These are phyloP conservation scores for Crithidia expoeki DNA, from an alignment of 208 protist genomes.

Conservation along the genomic window DNA sequence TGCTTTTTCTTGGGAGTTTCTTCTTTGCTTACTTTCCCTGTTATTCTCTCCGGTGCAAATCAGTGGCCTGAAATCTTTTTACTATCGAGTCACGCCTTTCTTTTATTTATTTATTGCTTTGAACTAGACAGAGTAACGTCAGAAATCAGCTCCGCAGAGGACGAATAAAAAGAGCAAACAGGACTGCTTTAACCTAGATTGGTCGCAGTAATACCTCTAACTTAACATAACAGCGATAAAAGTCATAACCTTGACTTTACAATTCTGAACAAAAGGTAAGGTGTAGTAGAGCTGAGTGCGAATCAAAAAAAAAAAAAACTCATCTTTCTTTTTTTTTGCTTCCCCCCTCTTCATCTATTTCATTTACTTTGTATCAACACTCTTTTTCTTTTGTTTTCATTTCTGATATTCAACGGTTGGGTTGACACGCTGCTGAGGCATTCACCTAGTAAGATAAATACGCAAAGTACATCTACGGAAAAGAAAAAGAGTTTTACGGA, in stretches of 20 bases:
- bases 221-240: not conserved
- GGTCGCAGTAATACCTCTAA: not conserved
- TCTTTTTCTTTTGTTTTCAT: not conserved
- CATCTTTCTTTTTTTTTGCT: not conserved
- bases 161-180: too few relatives aligned
- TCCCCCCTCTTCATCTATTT: not conserved
- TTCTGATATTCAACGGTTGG: not conserved
- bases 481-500: too few relatives aligned
- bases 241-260: not conserved
- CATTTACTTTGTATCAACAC: not conserved
- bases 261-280: not conserved
- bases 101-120: not conserved
- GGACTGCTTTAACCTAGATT: not conserved
- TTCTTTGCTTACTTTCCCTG: not conserved
- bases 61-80: not conserved
- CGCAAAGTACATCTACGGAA: not conserved
- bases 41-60: not conserved
- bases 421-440: not conserved
- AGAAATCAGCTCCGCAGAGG: too few relatives aligned
- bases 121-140: not conserved
- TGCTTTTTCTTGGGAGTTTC: not conserved
- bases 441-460: slow-evolving; percentile 1
- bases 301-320: not conserved
- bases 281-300: not conserved
- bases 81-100: not conserved